Evolutionary conservation across 2,329 filamentous ascomycete genomes (phyloP).

Genomic region (Hypomyces perniciosus): DNA sequence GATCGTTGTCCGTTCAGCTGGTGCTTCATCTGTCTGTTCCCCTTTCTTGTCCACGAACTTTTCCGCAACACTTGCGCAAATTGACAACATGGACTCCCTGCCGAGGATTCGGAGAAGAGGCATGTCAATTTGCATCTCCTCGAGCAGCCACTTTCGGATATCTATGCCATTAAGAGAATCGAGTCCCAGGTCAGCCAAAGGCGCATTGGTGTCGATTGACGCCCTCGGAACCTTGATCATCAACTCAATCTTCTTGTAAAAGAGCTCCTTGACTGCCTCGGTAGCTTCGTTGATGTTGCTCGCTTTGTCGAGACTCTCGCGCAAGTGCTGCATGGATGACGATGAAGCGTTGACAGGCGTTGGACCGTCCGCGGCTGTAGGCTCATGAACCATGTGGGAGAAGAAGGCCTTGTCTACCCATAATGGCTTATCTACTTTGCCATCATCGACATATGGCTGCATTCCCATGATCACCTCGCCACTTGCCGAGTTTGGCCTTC

Average conservation of each 20-base stretch:
- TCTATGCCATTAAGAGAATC: background rate
- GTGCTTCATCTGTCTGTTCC: background rate
- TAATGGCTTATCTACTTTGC: background rate
- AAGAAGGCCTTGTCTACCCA: slow-evolving; percentile 1
- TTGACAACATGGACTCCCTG: background rate
- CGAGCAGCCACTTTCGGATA: background rate
- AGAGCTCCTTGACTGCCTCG: background rate
- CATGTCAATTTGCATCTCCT: background rate
- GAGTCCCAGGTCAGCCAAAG: background rate
- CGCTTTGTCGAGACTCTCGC: background rate
- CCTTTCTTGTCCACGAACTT: background rate
- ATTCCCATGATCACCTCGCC: background rate
- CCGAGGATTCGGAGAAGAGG: background rate
- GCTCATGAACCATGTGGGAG: background rate
- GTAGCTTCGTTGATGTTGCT: background rate
- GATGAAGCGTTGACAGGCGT: background rate
- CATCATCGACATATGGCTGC: background rate
- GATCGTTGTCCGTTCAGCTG: background rate
- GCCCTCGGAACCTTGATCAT: background rate
- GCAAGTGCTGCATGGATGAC: background rate
- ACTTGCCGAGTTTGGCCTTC: background rate
- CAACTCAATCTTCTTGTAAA: background rate
- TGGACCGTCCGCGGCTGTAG: background rate
- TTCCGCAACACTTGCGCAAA: background rate
- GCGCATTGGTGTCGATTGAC: background rate